These are phyloP conservation scores for Septoria linicola DNA, from an alignment of 2,329 filamentous ascomycete species.

Conservation along the genomic window DNA sequence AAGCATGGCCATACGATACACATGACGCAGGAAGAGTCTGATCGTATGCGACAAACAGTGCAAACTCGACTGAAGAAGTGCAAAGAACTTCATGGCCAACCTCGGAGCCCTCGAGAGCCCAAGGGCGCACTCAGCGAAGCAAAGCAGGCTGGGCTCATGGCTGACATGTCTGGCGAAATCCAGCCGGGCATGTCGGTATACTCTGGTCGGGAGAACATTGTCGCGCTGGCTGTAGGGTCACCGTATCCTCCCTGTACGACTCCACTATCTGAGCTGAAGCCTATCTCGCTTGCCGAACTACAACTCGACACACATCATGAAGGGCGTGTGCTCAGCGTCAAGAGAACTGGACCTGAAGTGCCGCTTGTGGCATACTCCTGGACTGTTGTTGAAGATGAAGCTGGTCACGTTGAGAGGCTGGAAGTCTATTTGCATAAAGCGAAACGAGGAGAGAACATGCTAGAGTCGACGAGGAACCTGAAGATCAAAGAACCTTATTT, in stretches of 20 bases:
- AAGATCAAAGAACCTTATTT: constrained; percentile 37
- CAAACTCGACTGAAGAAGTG: constrained; percentile 17
- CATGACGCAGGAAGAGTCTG: constrained; percentile 12
- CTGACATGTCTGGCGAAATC: constrained; percentile 18
- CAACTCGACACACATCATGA: constrained; percentile 26
- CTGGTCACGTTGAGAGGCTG: constrained; percentile 27
- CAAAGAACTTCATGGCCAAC: constrained; percentile 7
- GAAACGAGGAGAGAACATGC: constrained; percentile 33
- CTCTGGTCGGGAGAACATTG: constrained; percentile 4
- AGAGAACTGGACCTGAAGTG: constrained; percentile 28
- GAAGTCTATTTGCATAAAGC: constrained; percentile 38
- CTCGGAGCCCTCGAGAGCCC: constrained; percentile 11
- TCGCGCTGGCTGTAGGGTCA: constrained; percentile 12
- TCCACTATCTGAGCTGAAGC: constrained; percentile 1
- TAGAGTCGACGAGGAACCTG: constrained; percentile 33
- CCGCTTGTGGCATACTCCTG: constrained; percentile 25
- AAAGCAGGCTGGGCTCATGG: constrained; percentile 16
- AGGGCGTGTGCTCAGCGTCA: constrained; percentile 21
- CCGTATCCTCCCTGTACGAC: constrained; percentile 8
- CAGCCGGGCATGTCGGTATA: constrained; percentile 12
- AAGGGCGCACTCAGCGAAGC: constrained; percentile 11
- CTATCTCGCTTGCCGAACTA: constrained; percentile 18
- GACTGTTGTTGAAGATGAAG: constrained; percentile 36
- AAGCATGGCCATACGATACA: constrained; percentile 13
- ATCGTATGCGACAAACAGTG: constrained; percentile 13